Percentiles rank a stretch among this genome's conserved stretches.
Evolutionary conservation across 2,329 filamentous ascomycete genomes (phyloP).

Genomic region (Monilinia vaccinii-corymbosi): DNA sequence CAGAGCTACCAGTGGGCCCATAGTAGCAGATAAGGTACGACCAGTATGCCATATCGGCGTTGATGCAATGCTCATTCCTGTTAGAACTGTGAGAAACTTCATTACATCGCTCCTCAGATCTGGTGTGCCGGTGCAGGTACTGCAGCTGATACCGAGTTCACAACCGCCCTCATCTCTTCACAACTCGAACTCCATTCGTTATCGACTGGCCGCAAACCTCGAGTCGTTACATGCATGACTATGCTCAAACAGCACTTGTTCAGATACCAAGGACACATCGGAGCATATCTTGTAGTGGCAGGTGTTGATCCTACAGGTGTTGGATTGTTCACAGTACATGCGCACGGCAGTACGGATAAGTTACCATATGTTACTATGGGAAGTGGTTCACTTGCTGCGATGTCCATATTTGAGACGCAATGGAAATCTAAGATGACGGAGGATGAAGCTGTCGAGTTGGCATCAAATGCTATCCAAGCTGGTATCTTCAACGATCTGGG

Average conservation of each 20-base stretch:
- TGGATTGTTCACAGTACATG: conserved; percentile 96
- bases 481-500: conserved; percentile 99
- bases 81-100: conserved; percentile 97
- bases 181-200: conserved; percentile 96
- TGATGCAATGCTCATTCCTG: conserved; percentile 1
- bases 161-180: conserved; percentile 94
- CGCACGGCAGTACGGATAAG: conserved; percentile 97
- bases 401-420: conserved; percentile 95
- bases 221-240: conserved; percentile 98
- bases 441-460: conserved; percentile 75
- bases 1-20: conserved; percentile 90
- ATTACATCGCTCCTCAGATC: conserved; percentile 97
- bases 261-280: conserved; percentile 95
- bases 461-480: conserved; percentile 79
- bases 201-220: conserved; percentile 90
- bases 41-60: background rate
- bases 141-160: conserved; percentile 97
- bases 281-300: conserved; percentile 93
- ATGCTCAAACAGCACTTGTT: conserved; percentile 99
- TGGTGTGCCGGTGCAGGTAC: conserved; percentile 99
- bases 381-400: conserved; percentile 87
- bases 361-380: conserved; percentile 99
- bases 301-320: conserved; percentile 93
- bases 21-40: conserved; percentile 89
- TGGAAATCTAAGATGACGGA: conserved; percentile 74